A percentile compares a stretch with the other conserved stretches of the same genome.
Evolutionary conservation across 345 rosid species (phyloP).

Genomic region (Salix purpurea): DNA sequence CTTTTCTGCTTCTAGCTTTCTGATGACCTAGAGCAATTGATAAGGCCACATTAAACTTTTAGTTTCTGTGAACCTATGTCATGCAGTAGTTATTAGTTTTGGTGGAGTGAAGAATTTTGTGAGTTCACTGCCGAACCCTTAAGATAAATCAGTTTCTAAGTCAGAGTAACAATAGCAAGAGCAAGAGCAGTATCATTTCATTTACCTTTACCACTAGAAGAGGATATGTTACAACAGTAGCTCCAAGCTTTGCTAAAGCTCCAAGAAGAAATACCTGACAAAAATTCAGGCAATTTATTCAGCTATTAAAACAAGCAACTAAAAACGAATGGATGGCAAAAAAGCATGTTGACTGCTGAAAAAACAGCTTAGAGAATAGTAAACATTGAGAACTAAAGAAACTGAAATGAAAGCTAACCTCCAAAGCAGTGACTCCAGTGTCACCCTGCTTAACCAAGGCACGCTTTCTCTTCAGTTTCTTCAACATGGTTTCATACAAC

Average conservation of each 20-base stretch:
- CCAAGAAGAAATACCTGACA: constrained; percentile 88
- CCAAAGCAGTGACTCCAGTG: constrained; percentile 60
- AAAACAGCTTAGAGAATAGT: not conserved
- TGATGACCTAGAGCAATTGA: not conserved
- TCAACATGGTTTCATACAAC: constrained; percentile 91
- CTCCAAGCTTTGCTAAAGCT: constrained; percentile 97
- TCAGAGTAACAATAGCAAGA: not conserved
- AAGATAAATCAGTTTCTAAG: not conserved
- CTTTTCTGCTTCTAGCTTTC: not conserved
- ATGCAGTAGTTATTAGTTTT: not conserved
- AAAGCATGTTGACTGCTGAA: not conserved
- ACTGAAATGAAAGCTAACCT: constrained; percentile 45
- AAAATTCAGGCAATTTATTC: constrained; percentile 14
- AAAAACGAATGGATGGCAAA: not conserved
- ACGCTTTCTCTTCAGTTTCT: constrained; percentile 65
- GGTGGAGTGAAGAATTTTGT: not conserved
- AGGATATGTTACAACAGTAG: constrained; percentile 91
- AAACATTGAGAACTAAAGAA: not conserved
- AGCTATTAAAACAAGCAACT: constrained; percentile 2
- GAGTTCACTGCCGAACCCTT: not conserved
- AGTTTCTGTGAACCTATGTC: not conserved
- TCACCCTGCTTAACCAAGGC: constrained; percentile 43
- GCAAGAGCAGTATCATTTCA: not conserved
- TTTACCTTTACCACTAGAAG: constrained; percentile 85
- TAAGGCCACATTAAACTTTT: not conserved